These are phyloP conservation scores for Spirogloea muscicola DNA, from an alignment of 139 green algal genomes.

Conservation along the genomic window DNA sequence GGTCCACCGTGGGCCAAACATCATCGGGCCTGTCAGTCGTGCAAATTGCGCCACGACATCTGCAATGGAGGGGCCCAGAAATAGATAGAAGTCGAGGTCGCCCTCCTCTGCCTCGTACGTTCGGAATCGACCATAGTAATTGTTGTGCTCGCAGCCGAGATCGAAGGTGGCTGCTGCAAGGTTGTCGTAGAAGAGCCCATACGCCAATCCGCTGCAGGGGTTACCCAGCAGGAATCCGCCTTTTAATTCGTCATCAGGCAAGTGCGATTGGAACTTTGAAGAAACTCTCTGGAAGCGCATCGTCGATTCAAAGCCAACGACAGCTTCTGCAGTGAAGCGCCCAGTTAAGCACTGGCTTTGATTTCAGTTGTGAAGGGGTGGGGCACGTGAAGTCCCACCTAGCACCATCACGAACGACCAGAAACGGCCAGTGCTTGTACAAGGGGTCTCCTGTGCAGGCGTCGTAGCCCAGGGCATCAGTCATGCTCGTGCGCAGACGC, in stretches of 20 bases:
- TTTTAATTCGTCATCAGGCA: too few species aligned
- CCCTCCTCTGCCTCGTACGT: constrained; percentile 14
- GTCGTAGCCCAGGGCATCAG: constrained; percentile 31
- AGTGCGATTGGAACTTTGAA: too few species aligned
- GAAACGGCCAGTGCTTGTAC: constrained; percentile 43
- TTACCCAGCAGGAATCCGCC: too few species aligned
- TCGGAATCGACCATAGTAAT: constrained; percentile 32
- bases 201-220: neutral
- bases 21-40: constrained; percentile 12
- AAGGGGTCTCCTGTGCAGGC: constrained; percentile 23
- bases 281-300: too few species aligned
- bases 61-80: neutral
- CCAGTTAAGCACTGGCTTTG: too few species aligned
- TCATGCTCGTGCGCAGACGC: constrained; percentile 2
- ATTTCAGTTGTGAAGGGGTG: too few species aligned
- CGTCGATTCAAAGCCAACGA: too few species aligned
- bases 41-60: constrained; percentile 4
- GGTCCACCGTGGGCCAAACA: constrained; percentile 8
- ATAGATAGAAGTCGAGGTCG: constrained; percentile 32
- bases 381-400: neutral
- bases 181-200: constrained; percentile 38
- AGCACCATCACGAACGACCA: neutral
- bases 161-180: constrained; percentile 20
- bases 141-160: constrained; percentile 44
- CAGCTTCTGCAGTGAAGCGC: too few species aligned